Evolutionary conservation across 306 rosid genomes (phyloP).

Genomic region (Pyrus communis): DNA sequence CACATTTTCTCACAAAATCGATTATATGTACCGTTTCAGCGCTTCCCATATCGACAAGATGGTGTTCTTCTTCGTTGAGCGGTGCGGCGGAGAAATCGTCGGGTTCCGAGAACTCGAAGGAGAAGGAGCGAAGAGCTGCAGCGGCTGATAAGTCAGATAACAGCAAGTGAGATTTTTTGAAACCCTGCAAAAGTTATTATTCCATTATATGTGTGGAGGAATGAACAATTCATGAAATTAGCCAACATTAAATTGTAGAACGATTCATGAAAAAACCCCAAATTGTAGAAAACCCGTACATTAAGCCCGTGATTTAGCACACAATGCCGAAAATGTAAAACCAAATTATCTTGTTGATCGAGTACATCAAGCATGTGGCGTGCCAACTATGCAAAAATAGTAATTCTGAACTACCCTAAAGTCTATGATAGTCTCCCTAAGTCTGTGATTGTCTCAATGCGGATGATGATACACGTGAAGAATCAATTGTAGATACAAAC

Average conservation of each 20-base stretch:
- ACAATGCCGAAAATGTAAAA: not conserved
- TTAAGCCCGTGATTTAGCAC: too few species aligned
- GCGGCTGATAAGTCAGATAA: not conserved
- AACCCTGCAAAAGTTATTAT: constrained; percentile 4
- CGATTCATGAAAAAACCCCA: not conserved
- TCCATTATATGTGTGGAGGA: not conserved
- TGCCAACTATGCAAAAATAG: not conserved
- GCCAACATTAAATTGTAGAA: not conserved
- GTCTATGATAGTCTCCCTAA: not conserved
- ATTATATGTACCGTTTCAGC: not conserved
- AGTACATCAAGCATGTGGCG: not conserved
- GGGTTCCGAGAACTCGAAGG: not conserved
- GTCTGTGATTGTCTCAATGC: not conserved
- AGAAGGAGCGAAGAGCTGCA: not conserved
- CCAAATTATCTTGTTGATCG: not conserved
- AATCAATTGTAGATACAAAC: not conserved
- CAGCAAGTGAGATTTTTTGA: constrained; percentile 11
- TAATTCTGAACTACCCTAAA: not conserved
- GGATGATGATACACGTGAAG: not conserved
- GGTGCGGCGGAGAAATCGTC: not conserved
- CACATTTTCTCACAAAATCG: not conserved
- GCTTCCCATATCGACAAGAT: constrained; percentile 6
- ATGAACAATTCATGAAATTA: not conserved
- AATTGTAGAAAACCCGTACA: not conserved
- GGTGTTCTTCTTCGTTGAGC: constrained; percentile 5